Base-by-base conservation (phyloP, 2,329 filamentous ascomycete genomes). In the Scedosporium dehoogii region DNA sequence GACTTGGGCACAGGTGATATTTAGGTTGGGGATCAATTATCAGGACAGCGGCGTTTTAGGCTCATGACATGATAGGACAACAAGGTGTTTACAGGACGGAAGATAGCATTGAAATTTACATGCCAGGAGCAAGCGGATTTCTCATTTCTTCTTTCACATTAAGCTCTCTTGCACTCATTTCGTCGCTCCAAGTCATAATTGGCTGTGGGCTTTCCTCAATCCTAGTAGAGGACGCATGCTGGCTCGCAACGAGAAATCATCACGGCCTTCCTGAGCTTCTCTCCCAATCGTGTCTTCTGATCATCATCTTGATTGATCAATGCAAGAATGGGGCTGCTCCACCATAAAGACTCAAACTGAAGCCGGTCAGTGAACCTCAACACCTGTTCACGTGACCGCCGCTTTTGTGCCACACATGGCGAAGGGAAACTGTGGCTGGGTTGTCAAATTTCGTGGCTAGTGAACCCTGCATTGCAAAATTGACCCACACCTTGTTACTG, bases 401-500 rank as follows among this genome's bases (percentile, higher is more conserved):
- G 21, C 14, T 18, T 9, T 51, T 12, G 27, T 42, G 18, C 58
- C 23, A 58, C 38, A 46, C 41, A 29, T 21, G 41, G 41, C n/a
- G 38, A 42, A 46, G 21, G 53, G 21, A 25, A 44, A n/a, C 38
- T 25, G 59, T 61, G 59, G 59, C 59, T 61, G 7, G 46, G 38
- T 41, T 27, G 5, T 1, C 14, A 3, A n/a, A 48, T 18, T 16
- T 18, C 29, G 46, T 61, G 59, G 59, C 59, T 41, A 38, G 33
- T 48, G 25, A 61, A 61, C 59, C 59, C 59, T 61, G 21, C 58
- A 42, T 25, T 23, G 23, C 6, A 14, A 21, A 41, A 38, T 21
- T 51, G 62, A 63, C 65, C 64, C 61, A 58, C 63, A 59, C 62
- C 58, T 51, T 60, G 60, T 58, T 55, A 67, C 65, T 64, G 63